These are phyloP conservation scores for fission yeast (Schizosaccharomyces pombe) DNA, from an alignment of 805 yeast genomes.

Conservation along the genomic window DNA sequence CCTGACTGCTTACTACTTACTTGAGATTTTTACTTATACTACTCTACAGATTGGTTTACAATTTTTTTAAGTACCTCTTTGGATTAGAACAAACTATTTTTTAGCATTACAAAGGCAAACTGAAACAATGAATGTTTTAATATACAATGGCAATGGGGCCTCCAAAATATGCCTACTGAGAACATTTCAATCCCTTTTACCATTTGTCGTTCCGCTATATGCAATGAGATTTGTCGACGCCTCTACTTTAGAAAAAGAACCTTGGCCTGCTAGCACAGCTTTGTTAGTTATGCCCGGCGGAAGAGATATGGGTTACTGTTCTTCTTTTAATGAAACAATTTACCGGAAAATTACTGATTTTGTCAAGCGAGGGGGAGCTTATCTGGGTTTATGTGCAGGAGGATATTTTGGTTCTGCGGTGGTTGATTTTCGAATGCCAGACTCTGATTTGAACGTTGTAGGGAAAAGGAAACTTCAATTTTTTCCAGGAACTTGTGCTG, in stretches of 20 bases:
- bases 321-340: constrained; percentile 45
- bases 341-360: constrained; percentile 36
- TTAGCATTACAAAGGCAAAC: not conserved
- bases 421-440: constrained; percentile 68
- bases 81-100: no score
- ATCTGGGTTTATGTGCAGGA: constrained; percentile 85
- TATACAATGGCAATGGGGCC: not conserved
- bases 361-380: constrained; percentile 59
- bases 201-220: not conserved
- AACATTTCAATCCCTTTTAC: not conserved
- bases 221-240: not conserved
- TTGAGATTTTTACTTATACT: not conserved
- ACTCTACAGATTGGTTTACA: not conserved
- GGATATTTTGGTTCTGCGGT: constrained; percentile 58
- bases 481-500: constrained; percentile 64
- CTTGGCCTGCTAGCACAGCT: constrained; percentile 68
- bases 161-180: not conserved
- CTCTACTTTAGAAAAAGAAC: constrained; percentile 25
- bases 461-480: constrained; percentile 67
- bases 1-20: no score
- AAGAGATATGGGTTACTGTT: constrained; percentile 74
- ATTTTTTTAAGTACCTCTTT: not conserved
- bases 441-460: constrained; percentile 42
- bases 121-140: not conserved
- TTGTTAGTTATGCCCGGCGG: constrained; percentile 86